Base-by-base conservation (phyloP, 345 rosid genomes). In the Lepidium didymum region DNA sequence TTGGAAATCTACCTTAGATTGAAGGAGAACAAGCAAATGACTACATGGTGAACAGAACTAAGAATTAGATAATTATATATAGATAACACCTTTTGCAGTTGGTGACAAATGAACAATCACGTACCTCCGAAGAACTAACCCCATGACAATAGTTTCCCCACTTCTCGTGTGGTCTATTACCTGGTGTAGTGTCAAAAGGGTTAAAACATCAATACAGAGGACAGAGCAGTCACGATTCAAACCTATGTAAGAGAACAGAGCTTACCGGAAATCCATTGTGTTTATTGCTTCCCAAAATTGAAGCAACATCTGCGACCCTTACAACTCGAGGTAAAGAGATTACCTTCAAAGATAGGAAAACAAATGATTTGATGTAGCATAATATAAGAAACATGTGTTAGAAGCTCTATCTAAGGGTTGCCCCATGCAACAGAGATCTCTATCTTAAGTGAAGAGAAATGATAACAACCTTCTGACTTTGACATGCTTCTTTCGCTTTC, bases 11-110 rank as follows among this genome's bases (percentile, higher is more conserved):
- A 87, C 84, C 81, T 85, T 91, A 8, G 97, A 85, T 67, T 89
- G 99, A 80, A 94, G 99, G 75, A 94, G 96, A 52, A 91, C 99
- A 70, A 94, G 82, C 76, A 94, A 84, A 70, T 91, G 99, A 82
- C 99, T 94, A 88, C 70, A 81, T 31, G 21, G 46, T 36, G 46
- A 68, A 55, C 46, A 63, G 47, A 46, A 55, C 49, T 57, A 41
- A 12, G 47, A 74, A 53, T 75, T 44, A 47, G 21, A 64, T 53
- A 75, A 29, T 6, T 25, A 51, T 0, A 16, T 44, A 35, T 46
- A 1, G 31, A 4, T 1, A 58, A 46, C 19, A 19, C 65, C 45
- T 45, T 54, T 66, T 41, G 68, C 53, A 62, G 37, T 68, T 52
- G 31, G 40, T 57, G 55, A 40, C 31, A 54, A 10, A 52, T 10